Conservation (phyloP, 345 rosid species). For the Eucalyptus tenuipes region DNA sequence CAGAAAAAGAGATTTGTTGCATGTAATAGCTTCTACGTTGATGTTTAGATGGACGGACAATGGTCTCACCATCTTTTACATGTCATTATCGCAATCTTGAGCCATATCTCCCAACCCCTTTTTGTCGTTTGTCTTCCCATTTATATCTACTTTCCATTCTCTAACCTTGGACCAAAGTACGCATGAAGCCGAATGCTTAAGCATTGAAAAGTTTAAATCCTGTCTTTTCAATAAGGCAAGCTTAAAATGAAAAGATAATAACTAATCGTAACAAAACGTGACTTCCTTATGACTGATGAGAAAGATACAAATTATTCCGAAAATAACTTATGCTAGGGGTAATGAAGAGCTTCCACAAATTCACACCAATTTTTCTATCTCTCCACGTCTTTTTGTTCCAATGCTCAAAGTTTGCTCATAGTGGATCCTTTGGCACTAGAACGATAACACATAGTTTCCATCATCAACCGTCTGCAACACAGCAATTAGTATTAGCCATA, state of each 20-base stretch:
- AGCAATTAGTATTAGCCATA: background rate
- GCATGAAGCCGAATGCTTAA: background rate
- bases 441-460: background rate
- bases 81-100: background rate
- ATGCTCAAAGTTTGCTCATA: background rate
- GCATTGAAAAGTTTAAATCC: background rate
- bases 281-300: background rate
- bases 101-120: background rate
- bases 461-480: background rate
- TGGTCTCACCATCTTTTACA: background rate
- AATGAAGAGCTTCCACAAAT: background rate
- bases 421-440: background rate
- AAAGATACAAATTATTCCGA: no score
- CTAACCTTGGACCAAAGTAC: background rate
- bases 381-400: background rate
- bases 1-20: background rate
- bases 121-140: background rate
- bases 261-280: background rate
- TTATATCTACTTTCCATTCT: background rate
- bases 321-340: no score
- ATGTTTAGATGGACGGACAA: background rate
- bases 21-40: background rate
- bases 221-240: background rate
- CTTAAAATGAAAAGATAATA: background rate
- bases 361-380: background rate